These are phyloP conservation scores for Barnettozyma wickerhamii DNA, from an alignment of 805 yeast genomes.

Conservation along the genomic window DNA sequence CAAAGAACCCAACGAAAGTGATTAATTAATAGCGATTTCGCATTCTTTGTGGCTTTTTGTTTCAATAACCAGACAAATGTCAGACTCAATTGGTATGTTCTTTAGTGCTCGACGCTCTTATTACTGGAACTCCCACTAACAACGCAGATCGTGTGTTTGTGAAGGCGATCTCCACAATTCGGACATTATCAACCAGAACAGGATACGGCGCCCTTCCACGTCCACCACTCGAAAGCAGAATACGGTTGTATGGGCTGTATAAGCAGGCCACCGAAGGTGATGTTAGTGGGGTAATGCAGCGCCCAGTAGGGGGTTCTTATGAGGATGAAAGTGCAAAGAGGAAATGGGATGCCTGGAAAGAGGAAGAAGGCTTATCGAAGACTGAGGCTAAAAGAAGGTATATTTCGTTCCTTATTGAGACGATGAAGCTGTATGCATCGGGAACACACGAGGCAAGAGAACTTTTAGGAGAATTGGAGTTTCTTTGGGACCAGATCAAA, in stretches of 20 bases:
- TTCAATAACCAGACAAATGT: slow-evolving; percentile 5
- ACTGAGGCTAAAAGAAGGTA: slow-evolving; percentile 74
- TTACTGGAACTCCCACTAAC: background rate
- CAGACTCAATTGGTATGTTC: slow-evolving; percentile 16
- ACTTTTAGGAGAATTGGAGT: slow-evolving; percentile 62
- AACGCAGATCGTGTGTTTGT: slow-evolving; percentile 67
- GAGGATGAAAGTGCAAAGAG: slow-evolving; percentile 66
- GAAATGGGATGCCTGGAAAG: slow-evolving; percentile 86
- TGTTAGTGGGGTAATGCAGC: slow-evolving; percentile 60
- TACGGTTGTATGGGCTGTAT: slow-evolving; percentile 72
- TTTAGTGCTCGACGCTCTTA: no score
- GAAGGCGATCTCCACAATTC: slow-evolving; percentile 76
- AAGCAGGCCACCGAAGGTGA: slow-evolving; percentile 88
- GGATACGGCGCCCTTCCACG: slow-evolving; percentile 63
- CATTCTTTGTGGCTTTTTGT: no score
- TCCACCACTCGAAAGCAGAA: slow-evolving; percentile 69
- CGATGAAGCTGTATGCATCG: slow-evolving; percentile 67
- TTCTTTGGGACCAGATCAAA: slow-evolving; percentile 69
- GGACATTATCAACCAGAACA: slow-evolving; percentile 62
- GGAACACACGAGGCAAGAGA: slow-evolving; percentile 65
- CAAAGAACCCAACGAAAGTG: no score
- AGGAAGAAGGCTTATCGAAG: slow-evolving; percentile 60
- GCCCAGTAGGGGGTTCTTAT: slow-evolving; percentile 56
- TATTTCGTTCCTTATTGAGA: slow-evolving; percentile 61
- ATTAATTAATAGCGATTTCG: no score